Percentiles rank a stretch among this genome's conserved stretches.
Evolutionary conservation across 2,329 filamentous ascomycete species (phyloP).

Genomic region (Phialemoniopsis sp.): DNA sequence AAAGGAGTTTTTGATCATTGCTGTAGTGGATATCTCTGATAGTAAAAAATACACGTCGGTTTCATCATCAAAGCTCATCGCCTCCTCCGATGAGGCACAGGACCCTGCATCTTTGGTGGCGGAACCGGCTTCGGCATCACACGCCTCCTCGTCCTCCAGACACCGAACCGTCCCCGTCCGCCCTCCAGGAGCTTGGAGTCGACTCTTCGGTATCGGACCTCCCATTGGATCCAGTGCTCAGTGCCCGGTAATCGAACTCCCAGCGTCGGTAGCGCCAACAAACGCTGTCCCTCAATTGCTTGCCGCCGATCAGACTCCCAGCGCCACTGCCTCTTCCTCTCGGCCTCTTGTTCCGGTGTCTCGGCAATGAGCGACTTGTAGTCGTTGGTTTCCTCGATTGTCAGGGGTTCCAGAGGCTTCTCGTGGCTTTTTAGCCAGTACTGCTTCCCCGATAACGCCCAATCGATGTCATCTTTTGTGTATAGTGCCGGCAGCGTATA

Average conservation of each 20-base stretch:
- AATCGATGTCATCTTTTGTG: conserved; percentile 28
- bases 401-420: conserved; percentile 1
- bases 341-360: neutral
- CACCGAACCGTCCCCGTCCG: neutral
- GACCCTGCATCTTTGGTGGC: neutral
- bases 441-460: conserved; percentile 8
- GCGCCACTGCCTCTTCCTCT: conserved; percentile 8
- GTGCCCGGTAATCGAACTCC: conserved; percentile 41
- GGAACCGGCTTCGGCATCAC: too few species aligned
- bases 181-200: conserved; percentile 32
- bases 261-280: conserved; percentile 51
- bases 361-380: too few species aligned
- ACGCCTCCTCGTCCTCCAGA: neutral
- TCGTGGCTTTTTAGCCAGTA: conserved; percentile 10
- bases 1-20: too few species aligned
- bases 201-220: conserved; percentile 45
- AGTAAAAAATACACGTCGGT: too few species aligned
- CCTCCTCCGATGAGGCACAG: neutral
- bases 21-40: too few species aligned
- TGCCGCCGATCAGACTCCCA: neutral
- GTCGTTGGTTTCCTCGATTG: neutral
- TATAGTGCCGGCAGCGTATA: conserved; percentile 54
- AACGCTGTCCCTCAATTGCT: conserved; percentile 20
- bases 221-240: conserved; percentile 43
- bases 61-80: conserved; percentile 2